Evolutionary conservation across 2,329 filamentous ascomycete species (phyloP).

Genomic region (Penicillium freii): DNA sequence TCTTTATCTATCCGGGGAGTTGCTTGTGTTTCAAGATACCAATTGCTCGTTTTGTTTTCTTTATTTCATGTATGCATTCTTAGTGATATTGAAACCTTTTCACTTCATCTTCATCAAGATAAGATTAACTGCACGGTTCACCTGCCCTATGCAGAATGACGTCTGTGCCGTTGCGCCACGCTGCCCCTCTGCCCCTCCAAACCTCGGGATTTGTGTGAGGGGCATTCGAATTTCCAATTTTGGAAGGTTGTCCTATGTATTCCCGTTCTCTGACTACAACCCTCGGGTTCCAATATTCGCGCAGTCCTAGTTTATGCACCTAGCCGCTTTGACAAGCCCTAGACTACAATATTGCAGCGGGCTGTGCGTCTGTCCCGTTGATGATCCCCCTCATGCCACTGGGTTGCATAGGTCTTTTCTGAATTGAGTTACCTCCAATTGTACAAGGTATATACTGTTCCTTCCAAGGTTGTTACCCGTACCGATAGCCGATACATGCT

Average conservation of each 20-base stretch:
- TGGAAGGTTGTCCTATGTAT: neutral
- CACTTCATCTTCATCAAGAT: constrained; percentile 7
- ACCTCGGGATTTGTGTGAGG: neutral
- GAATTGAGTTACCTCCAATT: neutral
- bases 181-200: neutral
- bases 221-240: neutral
- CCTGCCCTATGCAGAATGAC: constrained; percentile 14
- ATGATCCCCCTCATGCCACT: constrained; percentile 4
- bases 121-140: constrained; percentile 11
- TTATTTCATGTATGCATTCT: neutral
- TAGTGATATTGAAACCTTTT: neutral
- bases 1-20: constrained; percentile 5
- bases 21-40: constrained; percentile 17
- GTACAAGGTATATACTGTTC: neutral
- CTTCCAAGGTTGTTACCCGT: neutral
- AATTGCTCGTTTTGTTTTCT: constrained; percentile 4
- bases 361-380: neutral
- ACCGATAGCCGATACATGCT: constrained; percentile 3
- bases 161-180: constrained; percentile 16
- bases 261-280: neutral
- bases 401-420: neutral
- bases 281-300: neutral
- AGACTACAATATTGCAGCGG: neutral
- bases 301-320: constrained; percentile 3
- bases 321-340: constrained; percentile 7